Percentiles rank a stretch among this genome's conserved stretches.
phyloP scores from a whole-genome alignment of 768 basidiomycete genomes.

The Suillus americanus region DNA sequence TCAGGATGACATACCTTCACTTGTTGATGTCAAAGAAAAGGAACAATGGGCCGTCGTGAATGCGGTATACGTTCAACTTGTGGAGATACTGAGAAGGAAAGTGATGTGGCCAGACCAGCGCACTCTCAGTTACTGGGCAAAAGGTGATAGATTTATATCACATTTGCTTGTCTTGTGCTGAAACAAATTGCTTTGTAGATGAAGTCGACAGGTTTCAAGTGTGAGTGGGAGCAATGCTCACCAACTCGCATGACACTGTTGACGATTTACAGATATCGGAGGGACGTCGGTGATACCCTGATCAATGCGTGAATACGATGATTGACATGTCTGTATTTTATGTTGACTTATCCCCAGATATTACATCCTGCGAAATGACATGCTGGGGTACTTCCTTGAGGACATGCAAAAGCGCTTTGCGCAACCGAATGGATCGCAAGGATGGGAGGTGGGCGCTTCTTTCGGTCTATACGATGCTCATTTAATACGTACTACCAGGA shows the following conservation, averaged over 20 bases:
- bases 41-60: constrained; percentile 59
- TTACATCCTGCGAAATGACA: constrained; percentile 83
- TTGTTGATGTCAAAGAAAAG: constrained; percentile 27
- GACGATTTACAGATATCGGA: constrained; percentile 58
- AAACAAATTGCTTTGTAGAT: constrained; percentile 44
- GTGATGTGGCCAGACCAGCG: constrained; percentile 63
- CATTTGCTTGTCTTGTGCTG: neutral
- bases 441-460: constrained; percentile 70
- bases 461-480: neutral
- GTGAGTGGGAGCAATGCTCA: constrained; percentile 40
- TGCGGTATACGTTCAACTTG: constrained; percentile 77
- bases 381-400: constrained; percentile 70
- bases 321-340: neutral
- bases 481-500: constrained; percentile 46
- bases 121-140: constrained; percentile 54
- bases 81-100: constrained; percentile 69
- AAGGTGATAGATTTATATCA: constrained; percentile 48
- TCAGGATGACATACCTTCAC: constrained; percentile 18
- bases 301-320: constrained; percentile 72
- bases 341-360: constrained; percentile 48
- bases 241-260: neutral
- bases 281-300: constrained; percentile 85
- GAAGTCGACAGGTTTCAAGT: constrained; percentile 78
- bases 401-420: constrained; percentile 59
- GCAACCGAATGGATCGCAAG: constrained; percentile 39